phyloP scores from a whole-genome alignment of 305 asterid genomes.

The Solanum aculeatissimum region DNA sequence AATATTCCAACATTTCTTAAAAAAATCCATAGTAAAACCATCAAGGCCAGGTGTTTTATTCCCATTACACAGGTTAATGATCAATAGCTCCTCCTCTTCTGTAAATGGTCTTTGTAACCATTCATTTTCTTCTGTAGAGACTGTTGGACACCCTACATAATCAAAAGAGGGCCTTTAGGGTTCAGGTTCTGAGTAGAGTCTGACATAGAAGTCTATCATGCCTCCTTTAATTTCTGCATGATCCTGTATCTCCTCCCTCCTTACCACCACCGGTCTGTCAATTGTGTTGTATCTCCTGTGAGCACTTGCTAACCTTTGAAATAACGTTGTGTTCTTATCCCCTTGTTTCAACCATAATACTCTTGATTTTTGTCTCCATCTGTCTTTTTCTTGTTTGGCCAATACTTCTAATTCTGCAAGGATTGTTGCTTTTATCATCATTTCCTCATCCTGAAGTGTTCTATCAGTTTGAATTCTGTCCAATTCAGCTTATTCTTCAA shows the following conservation, averaged over 20 bases:
- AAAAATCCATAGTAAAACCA: neutral
- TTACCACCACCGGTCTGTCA: neutral
- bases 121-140: neutral
- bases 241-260: neutral
- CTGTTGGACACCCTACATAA: neutral
- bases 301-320: neutral
- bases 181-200: neutral
- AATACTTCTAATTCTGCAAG: neutral
- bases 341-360: neutral
- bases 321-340: neutral
- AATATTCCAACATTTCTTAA: neutral
- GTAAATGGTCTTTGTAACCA: neutral
- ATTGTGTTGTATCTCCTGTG: neutral
- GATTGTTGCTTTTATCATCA: neutral
- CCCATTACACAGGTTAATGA: neutral
- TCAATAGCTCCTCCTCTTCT: neutral
- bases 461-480: neutral
- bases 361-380: neutral
- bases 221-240: neutral
- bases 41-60: neutral
- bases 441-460: neutral
- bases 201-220: neutral
- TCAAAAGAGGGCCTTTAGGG: neutral
- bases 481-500: too few relatives aligned
- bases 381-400: neutral